Evolutionary conservation across 2,329 filamentous ascomycete genomes (phyloP), one percentile per base, ranked within the genome.

Genomic region (Aspergillus sp.): DNA sequence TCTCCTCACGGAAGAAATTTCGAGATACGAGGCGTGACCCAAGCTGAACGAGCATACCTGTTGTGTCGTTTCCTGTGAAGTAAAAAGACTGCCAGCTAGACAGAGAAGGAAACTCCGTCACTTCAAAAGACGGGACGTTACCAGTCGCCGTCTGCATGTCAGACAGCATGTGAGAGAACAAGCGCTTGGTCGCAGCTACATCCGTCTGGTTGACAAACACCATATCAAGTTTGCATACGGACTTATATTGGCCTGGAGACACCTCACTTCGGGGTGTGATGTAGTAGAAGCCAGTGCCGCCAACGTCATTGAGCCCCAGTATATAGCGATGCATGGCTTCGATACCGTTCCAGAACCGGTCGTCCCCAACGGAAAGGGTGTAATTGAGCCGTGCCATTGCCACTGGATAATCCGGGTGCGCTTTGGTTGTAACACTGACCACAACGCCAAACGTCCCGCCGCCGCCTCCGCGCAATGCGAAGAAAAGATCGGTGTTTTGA

Each of bases 401-500:
- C 3, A 73, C 55, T 20, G 73, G 69, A 7, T 67, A 63, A 17
- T 73, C 62, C 56, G 69, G 67, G 40, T 73, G 73, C 10, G 74
- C 71, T 16, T 70, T 71, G 33, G 77, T 56, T 10, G 74, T 77
- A 36, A 71, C 74, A 17, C 65, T 68, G 10, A 42, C 45, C 16
- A 54, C 49, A 19, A 54, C 14, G 10, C 52, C 52, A 38, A 49
- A 72, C 6, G 52, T 54, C 14, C 49, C 52, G 38, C 52, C 52
- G 9, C 67, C 4, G 76, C 74, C n/a, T 4, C 75, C 75, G 77
- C 65, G 78, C 65, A 35, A 75, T 74, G 52, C 52, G 44, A 44
- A 51, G 35, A 75, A 80, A 13, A 81, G 63, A 51, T 80, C 78
- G 1, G 67, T 17, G 53, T 81, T 75, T 43, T 69, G 53, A 11